These are phyloP conservation scores for Xylaria sp. DNA, from an alignment of 2,329 filamentous ascomycete genomes.

Conservation along the genomic window DNA sequence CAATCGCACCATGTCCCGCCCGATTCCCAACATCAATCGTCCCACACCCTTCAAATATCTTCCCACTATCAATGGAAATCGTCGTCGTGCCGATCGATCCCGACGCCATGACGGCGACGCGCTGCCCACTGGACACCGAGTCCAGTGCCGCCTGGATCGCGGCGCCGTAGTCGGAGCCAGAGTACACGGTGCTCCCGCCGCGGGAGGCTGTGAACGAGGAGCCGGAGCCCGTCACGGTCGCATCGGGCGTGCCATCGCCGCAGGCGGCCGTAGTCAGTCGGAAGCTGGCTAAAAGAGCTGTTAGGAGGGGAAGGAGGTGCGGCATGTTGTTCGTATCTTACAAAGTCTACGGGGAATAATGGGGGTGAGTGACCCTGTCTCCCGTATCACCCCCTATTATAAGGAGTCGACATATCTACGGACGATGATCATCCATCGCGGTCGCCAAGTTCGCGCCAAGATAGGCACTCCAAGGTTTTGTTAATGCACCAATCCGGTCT, in stretches of 20 bases:
- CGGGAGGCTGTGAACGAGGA: conserved; percentile 23
- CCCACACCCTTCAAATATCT: conserved; percentile 55
- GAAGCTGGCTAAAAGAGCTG: background rate
- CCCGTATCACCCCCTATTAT: too few relatives aligned
- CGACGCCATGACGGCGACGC: conserved; percentile 49
- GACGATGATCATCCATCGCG: too few relatives aligned
- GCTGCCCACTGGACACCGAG: conserved; percentile 46
- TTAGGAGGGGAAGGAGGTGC: too few relatives aligned
- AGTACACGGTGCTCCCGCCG: conserved; percentile 44
- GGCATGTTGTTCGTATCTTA: background rate
- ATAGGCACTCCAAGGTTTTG: background rate
- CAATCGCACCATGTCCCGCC: conserved; percentile 48
- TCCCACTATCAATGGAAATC: conserved; percentile 46
- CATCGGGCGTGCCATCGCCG: conserved; percentile 24
- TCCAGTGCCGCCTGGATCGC: conserved; percentile 52
- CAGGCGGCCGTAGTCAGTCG: conserved; percentile 6
- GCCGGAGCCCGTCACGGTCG: conserved; percentile 23
- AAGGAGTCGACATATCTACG: too few relatives aligned
- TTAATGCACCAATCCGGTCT: background rate
- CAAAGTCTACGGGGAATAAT: background rate
- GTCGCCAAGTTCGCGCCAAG: background rate
- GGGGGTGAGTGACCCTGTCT: too few relatives aligned
- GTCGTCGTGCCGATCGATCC: conserved; percentile 51
- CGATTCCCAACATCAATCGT: conserved; percentile 45
- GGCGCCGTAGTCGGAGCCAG: conserved; percentile 47